Conservation (phyloP, 495 filamentous ascomycete genomes). For the Talaromyces liani region DNA sequence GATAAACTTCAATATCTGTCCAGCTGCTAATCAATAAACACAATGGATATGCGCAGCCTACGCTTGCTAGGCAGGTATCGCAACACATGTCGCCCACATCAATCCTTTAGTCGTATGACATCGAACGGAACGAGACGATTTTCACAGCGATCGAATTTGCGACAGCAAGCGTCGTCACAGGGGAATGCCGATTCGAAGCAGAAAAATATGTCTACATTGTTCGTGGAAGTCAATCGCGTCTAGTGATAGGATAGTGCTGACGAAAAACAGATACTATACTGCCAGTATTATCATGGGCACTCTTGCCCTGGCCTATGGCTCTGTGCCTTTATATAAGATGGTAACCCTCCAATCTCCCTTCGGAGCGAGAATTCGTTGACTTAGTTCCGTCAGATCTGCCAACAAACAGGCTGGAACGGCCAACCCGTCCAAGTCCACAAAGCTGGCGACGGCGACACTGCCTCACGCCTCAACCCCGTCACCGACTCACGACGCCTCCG, state of each 20-base stretch:
- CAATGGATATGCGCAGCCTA: background rate
- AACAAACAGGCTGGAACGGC: constrained; percentile 91
- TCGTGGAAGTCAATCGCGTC: constrained; percentile 3
- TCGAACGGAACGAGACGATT: constrained; percentile 27
- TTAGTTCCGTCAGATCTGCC: constrained; percentile 63
- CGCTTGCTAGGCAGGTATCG: background rate
- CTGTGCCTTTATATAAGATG: constrained; percentile 97
- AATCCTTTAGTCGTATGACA: background rate
- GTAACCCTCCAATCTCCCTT: constrained; percentile 29
- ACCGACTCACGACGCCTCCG: constrained; percentile 75
- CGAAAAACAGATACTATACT: constrained; percentile 62
- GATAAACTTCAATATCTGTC: background rate
- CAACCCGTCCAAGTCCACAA: constrained; percentile 83
- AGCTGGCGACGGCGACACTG: constrained; percentile 52
- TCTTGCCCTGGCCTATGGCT: constrained; percentile 87
- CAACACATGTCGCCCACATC: background rate
- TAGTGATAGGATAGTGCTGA: constrained; percentile 8
- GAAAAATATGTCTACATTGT: constrained; percentile 39
- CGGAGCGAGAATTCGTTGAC: background rate
- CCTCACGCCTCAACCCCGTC: constrained; percentile 71
- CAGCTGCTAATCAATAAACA: background rate
- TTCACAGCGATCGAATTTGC: constrained; percentile 26
- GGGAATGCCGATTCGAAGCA: constrained; percentile 22
- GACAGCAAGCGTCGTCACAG: constrained; percentile 12
- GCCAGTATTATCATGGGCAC: constrained; percentile 83